Percentiles rank a stretch among this genome's conserved stretches.
These are phyloP conservation scores for Tulasnella sp. DNA, from an alignment of 768 basidiomycete species.

Conservation along the genomic window DNA sequence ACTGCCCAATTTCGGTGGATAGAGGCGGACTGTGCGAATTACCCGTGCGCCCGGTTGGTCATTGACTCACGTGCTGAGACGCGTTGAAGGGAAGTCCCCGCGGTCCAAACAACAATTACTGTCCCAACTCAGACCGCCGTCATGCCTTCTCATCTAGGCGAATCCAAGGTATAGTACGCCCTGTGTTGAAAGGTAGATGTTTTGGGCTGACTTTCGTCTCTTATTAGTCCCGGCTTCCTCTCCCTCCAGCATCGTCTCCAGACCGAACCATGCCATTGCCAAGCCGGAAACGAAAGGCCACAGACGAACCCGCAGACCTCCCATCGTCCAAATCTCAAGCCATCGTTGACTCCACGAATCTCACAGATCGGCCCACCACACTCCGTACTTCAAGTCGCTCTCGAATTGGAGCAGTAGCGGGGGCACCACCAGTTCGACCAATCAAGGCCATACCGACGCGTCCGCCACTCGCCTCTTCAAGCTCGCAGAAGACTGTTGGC, in stretches of 20 bases:
- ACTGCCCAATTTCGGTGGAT: neutral
- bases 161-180: neutral
- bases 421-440: neutral
- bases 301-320: constrained; percentile 9
- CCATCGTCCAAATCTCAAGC: neutral
- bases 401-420: neutral
- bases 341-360: neutral
- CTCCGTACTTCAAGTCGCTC: neutral
- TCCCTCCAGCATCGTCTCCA: neutral
- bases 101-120: too few relatives aligned
- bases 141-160: constrained; percentile 1
- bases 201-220: neutral
- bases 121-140: too few relatives aligned
- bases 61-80: neutral
- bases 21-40: too few relatives aligned
- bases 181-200: too few relatives aligned
- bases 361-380: neutral
- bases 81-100: neutral
- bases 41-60: too few relatives aligned
- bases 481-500: neutral
- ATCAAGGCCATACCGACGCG: constrained; percentile 1
- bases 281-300: constrained; percentile 12
- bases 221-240: constrained; percentile 1
- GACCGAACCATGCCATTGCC: neutral
- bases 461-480: neutral